phyloP scores from a whole-genome alignment of 2,329 filamentous ascomycete genomes.

The Alternaria sp. region DNA sequence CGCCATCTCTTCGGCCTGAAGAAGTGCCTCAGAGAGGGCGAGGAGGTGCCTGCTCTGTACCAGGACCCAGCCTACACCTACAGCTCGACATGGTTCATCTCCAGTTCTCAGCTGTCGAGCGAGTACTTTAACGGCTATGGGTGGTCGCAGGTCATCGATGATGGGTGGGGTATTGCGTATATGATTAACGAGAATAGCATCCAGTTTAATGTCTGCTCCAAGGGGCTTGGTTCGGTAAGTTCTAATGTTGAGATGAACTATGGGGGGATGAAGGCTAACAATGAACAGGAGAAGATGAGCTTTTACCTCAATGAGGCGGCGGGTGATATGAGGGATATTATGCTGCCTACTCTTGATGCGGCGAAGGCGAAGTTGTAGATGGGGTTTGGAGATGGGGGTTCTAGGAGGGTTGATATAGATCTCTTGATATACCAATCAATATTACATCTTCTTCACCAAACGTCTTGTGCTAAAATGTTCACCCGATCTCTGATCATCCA shows the following conservation, averaged over 20 bases:
- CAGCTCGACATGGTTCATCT: constrained; percentile 87
- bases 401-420: background rate
- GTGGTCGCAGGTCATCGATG: constrained; percentile 97
- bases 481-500: too few relatives aligned
- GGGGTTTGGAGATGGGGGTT: background rate
- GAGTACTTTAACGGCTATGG: constrained; percentile 99
- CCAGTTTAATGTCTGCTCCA: constrained; percentile 98
- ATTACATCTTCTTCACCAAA: background rate
- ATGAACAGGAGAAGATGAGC: constrained; percentile 76
- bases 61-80: constrained; percentile 86
- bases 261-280: constrained; percentile 19
- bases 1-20: constrained; percentile 97
- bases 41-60: constrained; percentile 83
- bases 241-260: background rate
- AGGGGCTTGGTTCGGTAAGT: constrained; percentile 76
- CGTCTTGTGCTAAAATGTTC: background rate
- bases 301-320: constrained; percentile 96
- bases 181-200: constrained; percentile 99
- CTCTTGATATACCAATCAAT: background rate
- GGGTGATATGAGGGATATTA: constrained; percentile 83
- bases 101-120: constrained; percentile 85
- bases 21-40: constrained; percentile 80
- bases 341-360: constrained; percentile 78
- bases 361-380: constrained; percentile 86
- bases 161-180: constrained; percentile 95